phyloP scores from a whole-genome alignment of 2,329 filamentous ascomycete genomes.

The Atkinsonella texensis region DNA sequence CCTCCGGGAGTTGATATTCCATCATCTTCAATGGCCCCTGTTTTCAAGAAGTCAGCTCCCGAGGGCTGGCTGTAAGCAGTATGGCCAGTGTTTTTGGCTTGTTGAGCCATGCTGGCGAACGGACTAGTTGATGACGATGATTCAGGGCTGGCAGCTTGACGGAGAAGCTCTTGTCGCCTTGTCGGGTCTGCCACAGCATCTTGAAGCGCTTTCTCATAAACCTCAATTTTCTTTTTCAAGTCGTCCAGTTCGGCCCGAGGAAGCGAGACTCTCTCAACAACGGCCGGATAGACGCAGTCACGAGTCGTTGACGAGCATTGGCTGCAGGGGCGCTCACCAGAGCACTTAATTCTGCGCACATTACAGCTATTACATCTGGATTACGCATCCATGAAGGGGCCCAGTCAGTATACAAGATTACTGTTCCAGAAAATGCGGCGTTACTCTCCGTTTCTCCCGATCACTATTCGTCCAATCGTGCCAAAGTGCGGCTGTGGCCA shows the following conservation, averaged over 20 bases:
- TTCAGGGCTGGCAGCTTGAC: slow-evolving; percentile 13
- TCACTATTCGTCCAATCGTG: neutral
- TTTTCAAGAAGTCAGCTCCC: slow-evolving; percentile 5
- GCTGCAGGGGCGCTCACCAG: slow-evolving; percentile 34
- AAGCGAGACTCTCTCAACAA: slow-evolving; percentile 31
- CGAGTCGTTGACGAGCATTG: slow-evolving; percentile 31
- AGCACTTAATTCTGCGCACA: slow-evolving; percentile 39
- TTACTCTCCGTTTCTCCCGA: neutral
- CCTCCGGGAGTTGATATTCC: slow-evolving; percentile 20
- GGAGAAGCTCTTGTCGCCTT: slow-evolving; percentile 22
- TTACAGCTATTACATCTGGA: slow-evolving; percentile 41
- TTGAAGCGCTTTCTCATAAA: slow-evolving; percentile 28
- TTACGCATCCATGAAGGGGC: neutral
- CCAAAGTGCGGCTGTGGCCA: neutral
- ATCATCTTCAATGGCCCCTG: slow-evolving; percentile 13
- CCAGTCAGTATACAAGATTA: neutral
- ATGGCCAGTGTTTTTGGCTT: neutral
- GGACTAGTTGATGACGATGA: slow-evolving; percentile 13
- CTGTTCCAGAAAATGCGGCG: neutral
- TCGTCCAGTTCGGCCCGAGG: slow-evolving; percentile 29
- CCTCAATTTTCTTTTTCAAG: slow-evolving; percentile 25
- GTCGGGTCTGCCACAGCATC: slow-evolving; percentile 24
- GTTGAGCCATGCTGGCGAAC: slow-evolving; percentile 3
- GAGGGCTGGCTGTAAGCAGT: slow-evolving; percentile 2
- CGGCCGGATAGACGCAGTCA: slow-evolving; percentile 35